Base-by-base conservation (phyloP, 208 protist genomes). In the Leishmania braziliensis region DNA sequence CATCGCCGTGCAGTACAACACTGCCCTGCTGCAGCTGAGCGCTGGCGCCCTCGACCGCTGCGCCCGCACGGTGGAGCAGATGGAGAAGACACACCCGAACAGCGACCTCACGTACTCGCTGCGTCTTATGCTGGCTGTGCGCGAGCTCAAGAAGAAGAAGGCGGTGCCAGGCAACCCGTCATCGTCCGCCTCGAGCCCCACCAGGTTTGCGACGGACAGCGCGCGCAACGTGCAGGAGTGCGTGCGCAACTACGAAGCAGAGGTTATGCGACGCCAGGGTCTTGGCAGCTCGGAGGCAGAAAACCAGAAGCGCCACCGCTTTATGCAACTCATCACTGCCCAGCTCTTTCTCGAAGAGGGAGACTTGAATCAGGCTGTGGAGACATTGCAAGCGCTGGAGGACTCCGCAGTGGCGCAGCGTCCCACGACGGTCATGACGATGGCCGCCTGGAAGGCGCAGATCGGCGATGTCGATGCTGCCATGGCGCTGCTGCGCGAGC, bases 1-100 rank as follows among this genome's bases (percentile, higher is more conserved):
- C 46, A 78, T 95, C 29, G 76, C 86, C 8, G 87, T 97, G n/a
- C 86, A 91, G 60, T 97, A 97, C 88, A 97, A 97, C 88, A 93
- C 83, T 29, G 94, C 92, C 20, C 88, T 97, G 76, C 87, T 97
- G 62, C 86, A 94, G n/a, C 83, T 97, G 53, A 74, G 88, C 60
- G 89, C 87, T 0, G 86, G 88, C 53, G 93, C 86, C 65, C 73
- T 95, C 56, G 90, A 83, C 69, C 75, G 87, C 58, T 95, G 92
- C 79, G 77, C 84, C 56, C 85, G 88, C 10, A 85, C 89, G 63
- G 87, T 95, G 69, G 92, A 97, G 73, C 80, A 88, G 54, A 88
- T 97, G 84, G 84, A 82, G 26, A 89, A 92, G 79, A 79, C 90
- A 1, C 88, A 90, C 79, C 90, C 92, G 0, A 53, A 90, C 78